Base-by-base conservation (phyloP, 495 filamentous ascomycete species). In the Neurospora sp. region DNA sequence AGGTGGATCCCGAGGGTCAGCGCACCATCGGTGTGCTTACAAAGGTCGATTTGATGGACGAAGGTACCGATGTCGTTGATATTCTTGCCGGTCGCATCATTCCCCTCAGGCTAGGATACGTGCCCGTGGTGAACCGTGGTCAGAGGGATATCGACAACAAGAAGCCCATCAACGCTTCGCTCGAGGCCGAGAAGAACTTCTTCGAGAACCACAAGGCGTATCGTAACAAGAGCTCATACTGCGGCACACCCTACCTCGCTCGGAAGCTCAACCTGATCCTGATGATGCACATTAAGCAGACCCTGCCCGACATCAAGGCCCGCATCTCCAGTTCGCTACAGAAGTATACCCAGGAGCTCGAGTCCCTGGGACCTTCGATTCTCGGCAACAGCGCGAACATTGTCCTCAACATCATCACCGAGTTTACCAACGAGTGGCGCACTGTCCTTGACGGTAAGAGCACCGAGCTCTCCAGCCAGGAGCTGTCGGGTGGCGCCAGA, bases 221-320 rank as follows among this genome's bases (percentile, higher is more conserved):
- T 81, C 88, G 94, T 73, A 99, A 99, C 82, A 99, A 99, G 89
- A 92, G 92, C 78, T 92, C 95, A 18, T 99, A 99, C 86, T 99
- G 96, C 83, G 96, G 96, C 79, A 99, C 96, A 4, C 96, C 96
- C 8, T 99, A 98, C 78, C 86, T 99, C 39, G 96, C 96, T 7
- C 90, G 96, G 69, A 99, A 99, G 83, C 87, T 99, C 72, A 99
- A 99, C 82, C 86, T 99, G 82, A 98, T 99, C 82, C 89, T 99
- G 73, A 98, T 98, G 96, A 99, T 98, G 96, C 96, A 99, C 86
- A 99, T 99, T 86, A 99, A 99, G 83, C 96, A 99, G 85, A 99
- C 96, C 8, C 88, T 99, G 12, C 96, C 96, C 37, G 96, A 99
- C 80, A 99, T 99, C 86, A 99, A 98, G 83, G 92, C 91, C 20